phyloP scores from a whole-genome alignment of 2,329 filamentous ascomycete species.

The Trichoderma semiorbis region DNA sequence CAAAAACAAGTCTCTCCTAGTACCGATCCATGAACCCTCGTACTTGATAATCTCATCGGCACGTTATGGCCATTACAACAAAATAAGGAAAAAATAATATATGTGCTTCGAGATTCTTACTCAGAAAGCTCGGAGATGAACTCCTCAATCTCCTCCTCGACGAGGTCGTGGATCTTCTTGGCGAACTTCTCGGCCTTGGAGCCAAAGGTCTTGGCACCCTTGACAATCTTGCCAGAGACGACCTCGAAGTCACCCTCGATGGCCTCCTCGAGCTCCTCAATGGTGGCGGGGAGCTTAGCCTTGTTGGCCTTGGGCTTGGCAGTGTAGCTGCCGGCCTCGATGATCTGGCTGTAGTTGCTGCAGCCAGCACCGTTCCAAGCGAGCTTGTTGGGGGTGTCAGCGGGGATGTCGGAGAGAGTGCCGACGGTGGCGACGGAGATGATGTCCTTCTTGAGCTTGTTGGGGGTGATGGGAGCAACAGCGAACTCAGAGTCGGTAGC shows the following conservation, averaged over 20 bases:
- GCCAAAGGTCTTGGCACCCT: conserved; percentile 50
- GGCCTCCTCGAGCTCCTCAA: conserved; percentile 59
- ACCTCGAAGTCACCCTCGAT: conserved; percentile 60
- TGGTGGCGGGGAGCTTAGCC: conserved; percentile 36
- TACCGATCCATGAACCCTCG: conserved; percentile 7
- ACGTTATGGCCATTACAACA: conserved; percentile 8
- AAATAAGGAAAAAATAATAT: conserved; percentile 20
- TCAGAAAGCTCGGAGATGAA: conserved; percentile 52
- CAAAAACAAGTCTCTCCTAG: conserved; percentile 21
- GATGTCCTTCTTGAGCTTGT: conserved; percentile 88
- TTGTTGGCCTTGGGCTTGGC: conserved; percentile 39
- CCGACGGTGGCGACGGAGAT: conserved; percentile 77
- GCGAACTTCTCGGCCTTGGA: conserved; percentile 59
- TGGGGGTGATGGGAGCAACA: conserved; percentile 83
- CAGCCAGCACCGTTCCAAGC: conserved; percentile 98
- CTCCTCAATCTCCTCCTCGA: conserved; percentile 59
- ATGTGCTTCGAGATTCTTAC: conserved; percentile 32
- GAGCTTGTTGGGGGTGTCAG: conserved; percentile 86
- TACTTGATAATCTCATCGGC: conserved; percentile 10
- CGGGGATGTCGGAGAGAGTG: conserved; percentile 76
- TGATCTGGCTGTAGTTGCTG: conserved; percentile 83
- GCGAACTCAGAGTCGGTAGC: conserved; percentile 85
- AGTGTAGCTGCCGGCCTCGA: conserved; percentile 67
- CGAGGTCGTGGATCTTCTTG: conserved; percentile 59
- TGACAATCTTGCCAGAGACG: conserved; percentile 53